These are phyloP conservation scores for Rosa persica DNA, from an alignment of 306 rosid species.

Conservation along the genomic window DNA sequence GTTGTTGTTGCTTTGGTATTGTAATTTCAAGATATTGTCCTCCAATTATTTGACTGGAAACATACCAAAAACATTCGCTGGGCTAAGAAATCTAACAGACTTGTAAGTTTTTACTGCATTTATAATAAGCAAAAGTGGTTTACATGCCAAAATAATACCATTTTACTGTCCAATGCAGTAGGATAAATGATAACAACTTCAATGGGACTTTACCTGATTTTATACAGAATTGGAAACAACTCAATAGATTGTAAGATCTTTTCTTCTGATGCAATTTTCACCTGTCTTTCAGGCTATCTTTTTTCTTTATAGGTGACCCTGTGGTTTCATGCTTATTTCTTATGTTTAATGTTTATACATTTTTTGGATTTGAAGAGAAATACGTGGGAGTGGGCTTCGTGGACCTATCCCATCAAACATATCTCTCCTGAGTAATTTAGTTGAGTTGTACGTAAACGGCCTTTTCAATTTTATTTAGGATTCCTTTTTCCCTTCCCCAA, in stretches of 20 bases:
- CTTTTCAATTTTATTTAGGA: conserved; percentile 5
- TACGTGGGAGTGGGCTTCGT: conserved; percentile 83
- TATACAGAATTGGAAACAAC: conserved; percentile 65
- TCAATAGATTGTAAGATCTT: conserved; percentile 65
- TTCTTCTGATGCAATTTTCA: conserved; percentile 17
- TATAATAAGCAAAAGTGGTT: not conserved
- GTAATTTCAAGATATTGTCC: conserved; percentile 55
- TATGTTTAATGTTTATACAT: not conserved
- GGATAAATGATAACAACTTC: conserved; percentile 76
- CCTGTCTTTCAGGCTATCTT: not conserved
- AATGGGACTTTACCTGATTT: conserved; percentile 66
- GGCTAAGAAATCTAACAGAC: conserved; percentile 54
- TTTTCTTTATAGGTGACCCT: not conserved
- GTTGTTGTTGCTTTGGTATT: conserved; percentile 18
- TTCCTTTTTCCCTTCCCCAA: not conserved
- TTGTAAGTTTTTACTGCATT: conserved; percentile 45
- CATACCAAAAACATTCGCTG: conserved; percentile 54
- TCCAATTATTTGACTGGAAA: conserved; percentile 73
- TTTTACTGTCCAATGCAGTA: conserved; percentile 49
- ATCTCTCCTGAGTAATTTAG: conserved; percentile 55
- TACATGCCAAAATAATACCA: conserved; percentile 11
- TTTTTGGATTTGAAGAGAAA: conserved; percentile 56
- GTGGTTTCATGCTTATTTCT: not conserved
- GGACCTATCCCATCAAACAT: conserved; percentile 77
- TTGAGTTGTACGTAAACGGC: conserved; percentile 52